Evolutionary conservation across 768 basidiomycete species (phyloP).

Genomic region (Suillus brevipes): DNA sequence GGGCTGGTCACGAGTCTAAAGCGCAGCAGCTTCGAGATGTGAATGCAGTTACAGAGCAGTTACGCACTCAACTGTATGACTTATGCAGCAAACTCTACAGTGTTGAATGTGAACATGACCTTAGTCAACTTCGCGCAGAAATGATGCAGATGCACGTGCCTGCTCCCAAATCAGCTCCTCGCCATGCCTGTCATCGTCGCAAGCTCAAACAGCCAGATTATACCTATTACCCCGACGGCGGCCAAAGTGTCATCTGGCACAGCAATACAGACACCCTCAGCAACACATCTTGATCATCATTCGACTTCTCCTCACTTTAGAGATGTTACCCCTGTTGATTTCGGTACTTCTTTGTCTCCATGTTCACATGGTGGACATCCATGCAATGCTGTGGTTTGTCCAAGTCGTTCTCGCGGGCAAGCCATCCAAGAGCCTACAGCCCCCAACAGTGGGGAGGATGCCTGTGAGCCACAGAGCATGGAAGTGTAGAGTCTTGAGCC

Average conservation of each 20-base stretch:
- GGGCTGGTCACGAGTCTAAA: neutral
- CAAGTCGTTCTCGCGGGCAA: neutral
- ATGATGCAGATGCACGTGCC: conserved; percentile 8
- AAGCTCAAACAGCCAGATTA: neutral
- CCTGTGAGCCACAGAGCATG: neutral
- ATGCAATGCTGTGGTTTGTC: neutral
- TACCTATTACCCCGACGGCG: neutral
- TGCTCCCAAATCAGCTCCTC: neutral
- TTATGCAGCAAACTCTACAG: neutral
- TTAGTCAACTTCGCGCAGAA: conserved; percentile 16
- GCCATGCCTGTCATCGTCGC: neutral
- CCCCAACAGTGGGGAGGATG: neutral
- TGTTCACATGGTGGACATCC: neutral
- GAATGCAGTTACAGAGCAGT: no score
- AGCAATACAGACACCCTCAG: neutral
- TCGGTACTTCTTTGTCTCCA: neutral
- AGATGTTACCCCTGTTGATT: no score
- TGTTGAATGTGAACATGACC: conserved; percentile 18
- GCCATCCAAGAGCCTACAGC: neutral
- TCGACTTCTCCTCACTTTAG: neutral
- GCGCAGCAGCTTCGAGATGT: no score
- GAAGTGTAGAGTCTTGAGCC: neutral
- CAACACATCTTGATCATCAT: neutral
- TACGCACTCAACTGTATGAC: conserved; percentile 10
- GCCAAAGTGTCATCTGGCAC: neutral